phyloP scores from a whole-genome alignment of 208 protist species.

The Trypanosoma melophagium region DNA sequence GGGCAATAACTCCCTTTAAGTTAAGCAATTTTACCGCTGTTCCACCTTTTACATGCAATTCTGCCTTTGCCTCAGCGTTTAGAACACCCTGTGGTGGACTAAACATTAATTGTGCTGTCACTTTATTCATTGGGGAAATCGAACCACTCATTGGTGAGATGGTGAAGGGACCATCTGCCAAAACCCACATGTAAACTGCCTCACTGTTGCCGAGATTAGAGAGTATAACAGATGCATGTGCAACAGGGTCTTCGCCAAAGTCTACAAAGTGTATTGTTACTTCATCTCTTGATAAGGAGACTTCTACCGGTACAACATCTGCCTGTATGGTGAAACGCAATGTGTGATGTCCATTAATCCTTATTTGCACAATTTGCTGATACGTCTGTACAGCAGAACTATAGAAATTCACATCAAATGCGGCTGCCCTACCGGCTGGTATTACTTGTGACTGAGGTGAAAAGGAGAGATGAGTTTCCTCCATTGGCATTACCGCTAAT shows the following conservation, averaged over 20 bases:
- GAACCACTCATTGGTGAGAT: constrained; percentile 59
- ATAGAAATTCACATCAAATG: constrained; percentile 89
- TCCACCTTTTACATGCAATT: constrained; percentile 78
- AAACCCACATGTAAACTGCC: constrained; percentile 74
- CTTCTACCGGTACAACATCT: constrained; percentile 90
- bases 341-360: constrained; percentile 85
- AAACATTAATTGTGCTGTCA: constrained; percentile 67
- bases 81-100: constrained; percentile 49
- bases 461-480: constrained; percentile 66
- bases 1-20: constrained; percentile 64
- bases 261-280: constrained; percentile 77
- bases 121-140: constrained; percentile 66
- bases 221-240: constrained; percentile 55
- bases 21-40: constrained; percentile 51
- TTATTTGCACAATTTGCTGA: constrained; percentile 86
- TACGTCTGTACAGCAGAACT: constrained; percentile 62
- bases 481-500: constrained; percentile 68
- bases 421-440: constrained; percentile 82
- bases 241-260: constrained; percentile 70
- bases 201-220: constrained; percentile 85
- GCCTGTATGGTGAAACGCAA: constrained; percentile 88
- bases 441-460: constrained; percentile 87
- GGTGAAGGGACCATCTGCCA: constrained; percentile 48
- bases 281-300: constrained; percentile 82
- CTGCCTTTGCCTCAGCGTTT: constrained; percentile 39